Evolutionary conservation across 2,329 filamentous ascomycete species (phyloP), one percentile per base, ranked within the genome.

Genomic region (Colletotrichum noveboracense): DNA sequence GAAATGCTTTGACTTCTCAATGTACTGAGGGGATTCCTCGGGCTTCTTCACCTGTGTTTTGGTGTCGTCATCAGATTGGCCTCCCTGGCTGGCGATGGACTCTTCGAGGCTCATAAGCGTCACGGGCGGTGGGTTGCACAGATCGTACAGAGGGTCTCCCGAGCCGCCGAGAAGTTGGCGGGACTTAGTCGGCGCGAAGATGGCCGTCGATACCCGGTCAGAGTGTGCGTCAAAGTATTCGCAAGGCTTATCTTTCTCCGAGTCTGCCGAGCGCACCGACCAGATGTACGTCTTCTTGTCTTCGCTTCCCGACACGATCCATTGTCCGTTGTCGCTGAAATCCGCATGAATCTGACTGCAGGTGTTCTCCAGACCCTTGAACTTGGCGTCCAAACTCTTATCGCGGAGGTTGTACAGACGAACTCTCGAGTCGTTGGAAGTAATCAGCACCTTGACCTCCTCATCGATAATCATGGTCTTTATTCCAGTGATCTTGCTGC

Each of bases 401-500:
- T 98, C 95, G 66, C 93, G 92, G 78, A 98, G 88, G 82, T 95
- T 96, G 87, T 98, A 99, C 38, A 98, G 89, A 43, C 97, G 93
- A 18, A 98, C 91, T 26, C 97, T 92, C 1, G 96, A 98, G 82
- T 99, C 97, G 80, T 98, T 99, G 79, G 96, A 98, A 3, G 95
- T 98, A 73, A 99, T 93, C 8, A 99, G 87, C 4, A 99, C 87
- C 80, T 97, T 98, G 66, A 95, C 90, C 69, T 96, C 94, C 1
- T 91, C 91, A 43, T 90, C 90, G 65, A 92, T 87, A 18, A 87
- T 84, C 78, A 93, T 92, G 0, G 95, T 94, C 80, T 96, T 93
- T 69, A 99, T 98, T 8, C 96, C 96, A 0, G 97, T 98, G 79
- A 99, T 98, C 83, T 99, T 99, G 86, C 96, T 98, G 7, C 96